Evolutionary conservation across 179 eudicot species (phyloP).

Genomic region (Vitellaria paradoxa): DNA sequence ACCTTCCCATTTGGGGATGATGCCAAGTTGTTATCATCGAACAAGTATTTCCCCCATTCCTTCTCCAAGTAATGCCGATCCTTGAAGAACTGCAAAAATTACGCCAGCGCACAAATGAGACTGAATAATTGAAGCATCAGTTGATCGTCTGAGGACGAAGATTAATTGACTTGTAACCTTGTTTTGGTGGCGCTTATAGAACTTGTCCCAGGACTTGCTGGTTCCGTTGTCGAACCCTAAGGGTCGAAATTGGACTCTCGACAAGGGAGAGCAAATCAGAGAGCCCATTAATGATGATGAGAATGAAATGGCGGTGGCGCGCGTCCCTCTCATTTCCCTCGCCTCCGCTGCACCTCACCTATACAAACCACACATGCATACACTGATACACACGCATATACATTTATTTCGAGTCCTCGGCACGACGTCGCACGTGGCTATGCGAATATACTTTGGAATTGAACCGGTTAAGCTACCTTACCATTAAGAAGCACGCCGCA

Average conservation of each 20-base stretch:
- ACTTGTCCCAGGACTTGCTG: constrained; percentile 39
- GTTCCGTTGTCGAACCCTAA: constrained; percentile 13
- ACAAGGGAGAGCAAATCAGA: background rate
- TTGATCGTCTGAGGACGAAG: background rate
- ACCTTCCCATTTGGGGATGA: constrained; percentile 29
- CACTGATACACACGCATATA: no score
- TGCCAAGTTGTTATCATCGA: constrained; percentile 8
- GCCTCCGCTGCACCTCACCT: background rate
- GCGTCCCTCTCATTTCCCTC: constrained; percentile 13
- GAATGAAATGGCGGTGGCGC: constrained; percentile 16
- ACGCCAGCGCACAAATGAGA: no score
- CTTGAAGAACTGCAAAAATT: constrained; percentile 42
- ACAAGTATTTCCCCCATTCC: constrained; percentile 50
- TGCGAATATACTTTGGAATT: background rate
- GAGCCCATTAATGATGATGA: background rate
- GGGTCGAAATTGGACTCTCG: constrained; percentile 9
- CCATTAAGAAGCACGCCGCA: background rate
- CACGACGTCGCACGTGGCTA: no score
- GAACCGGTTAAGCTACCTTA: background rate
- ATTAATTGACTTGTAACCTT: constrained; percentile 25
- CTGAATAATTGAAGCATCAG: no score
- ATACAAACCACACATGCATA: no score
- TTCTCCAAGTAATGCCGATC: constrained; percentile 52
- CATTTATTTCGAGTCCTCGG: no score
- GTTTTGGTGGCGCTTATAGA: constrained; percentile 42